phyloP scores from a whole-genome alignment of 2,329 filamentous ascomycete species.

The Neobulgaria alba region DNA sequence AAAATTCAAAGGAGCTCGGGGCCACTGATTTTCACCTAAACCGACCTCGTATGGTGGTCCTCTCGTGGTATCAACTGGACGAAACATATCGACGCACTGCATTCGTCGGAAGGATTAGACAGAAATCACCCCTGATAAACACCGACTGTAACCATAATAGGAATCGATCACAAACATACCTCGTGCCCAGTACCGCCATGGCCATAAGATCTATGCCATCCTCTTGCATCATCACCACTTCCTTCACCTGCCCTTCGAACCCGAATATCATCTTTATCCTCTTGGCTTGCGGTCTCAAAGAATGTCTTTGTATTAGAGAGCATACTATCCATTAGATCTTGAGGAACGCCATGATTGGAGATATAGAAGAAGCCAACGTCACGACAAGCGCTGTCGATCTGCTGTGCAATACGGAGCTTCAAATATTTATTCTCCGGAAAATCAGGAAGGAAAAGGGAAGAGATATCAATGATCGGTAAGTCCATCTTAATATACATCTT shows the following conservation, averaged over 20 bases:
- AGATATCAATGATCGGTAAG: no score
- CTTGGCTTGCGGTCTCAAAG: slow-evolving; percentile 1
- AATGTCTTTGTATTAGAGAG: neutral
- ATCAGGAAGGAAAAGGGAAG: no score
- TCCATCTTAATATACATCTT: no score
- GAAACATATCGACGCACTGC: slow-evolving; percentile 1
- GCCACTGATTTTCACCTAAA: neutral
- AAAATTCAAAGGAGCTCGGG: neutral
- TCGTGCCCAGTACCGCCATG: neutral
- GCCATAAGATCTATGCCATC: neutral
- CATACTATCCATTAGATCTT: neutral
- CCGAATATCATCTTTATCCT: neutral
- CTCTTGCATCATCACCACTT: neutral
- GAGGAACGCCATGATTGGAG: neutral
- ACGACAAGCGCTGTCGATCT: slow-evolving; percentile 2
- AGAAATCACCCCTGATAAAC: no score
- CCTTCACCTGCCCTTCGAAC: neutral
- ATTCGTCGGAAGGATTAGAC: no score
- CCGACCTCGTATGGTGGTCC: slow-evolving; percentile 1
- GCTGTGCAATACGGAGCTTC: no score
- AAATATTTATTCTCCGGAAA: no score
- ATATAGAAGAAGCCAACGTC: slow-evolving; percentile 2
- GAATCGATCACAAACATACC: neutral
- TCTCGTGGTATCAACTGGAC: neutral
- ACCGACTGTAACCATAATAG: no score